These are phyloP conservation scores for Daedalea quercina DNA, from an alignment of 768 basidiomycete species.

Conservation along the genomic window DNA sequence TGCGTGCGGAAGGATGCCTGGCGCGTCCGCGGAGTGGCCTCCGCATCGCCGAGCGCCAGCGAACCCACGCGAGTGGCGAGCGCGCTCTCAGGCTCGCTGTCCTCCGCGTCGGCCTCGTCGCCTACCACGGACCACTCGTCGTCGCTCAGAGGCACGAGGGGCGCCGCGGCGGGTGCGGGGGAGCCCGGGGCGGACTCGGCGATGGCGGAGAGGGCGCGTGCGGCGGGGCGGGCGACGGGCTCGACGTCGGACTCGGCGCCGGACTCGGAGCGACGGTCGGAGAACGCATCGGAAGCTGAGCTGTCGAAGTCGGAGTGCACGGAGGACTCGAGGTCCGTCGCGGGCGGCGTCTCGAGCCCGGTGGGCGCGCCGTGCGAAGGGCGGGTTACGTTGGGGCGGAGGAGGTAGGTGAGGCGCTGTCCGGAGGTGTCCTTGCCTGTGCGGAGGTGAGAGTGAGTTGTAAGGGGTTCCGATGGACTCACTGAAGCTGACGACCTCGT, in stretches of 20 bases:
- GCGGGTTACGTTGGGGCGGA: constrained; percentile 68
- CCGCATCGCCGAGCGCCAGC: constrained; percentile 27
- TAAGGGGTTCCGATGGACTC: constrained; percentile 24
- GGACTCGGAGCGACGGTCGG: constrained; percentile 16
- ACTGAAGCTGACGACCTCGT: constrained; percentile 81
- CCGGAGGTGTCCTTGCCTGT: constrained; percentile 51
- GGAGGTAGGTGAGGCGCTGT: constrained; percentile 66
- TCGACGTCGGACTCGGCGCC: constrained; percentile 22
- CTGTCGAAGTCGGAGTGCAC: constrained; percentile 37
- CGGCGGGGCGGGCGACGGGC: constrained; percentile 7
- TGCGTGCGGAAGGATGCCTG: constrained; percentile 24
- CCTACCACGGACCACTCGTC: constrained; percentile 34
- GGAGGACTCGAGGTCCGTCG: constrained; percentile 57
- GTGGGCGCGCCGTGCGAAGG: constrained; percentile 41
- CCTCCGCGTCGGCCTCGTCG: constrained; percentile 22
- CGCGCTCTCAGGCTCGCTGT: constrained; percentile 13
- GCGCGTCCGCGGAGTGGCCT: constrained; percentile 17
- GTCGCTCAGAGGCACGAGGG: constrained; percentile 16
- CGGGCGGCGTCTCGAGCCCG: constrained; percentile 62
- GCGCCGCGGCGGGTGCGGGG: constrained; percentile 19
- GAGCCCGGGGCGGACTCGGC: constrained; percentile 22
- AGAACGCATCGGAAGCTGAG: constrained; percentile 20
- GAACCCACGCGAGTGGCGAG: constrained; percentile 26
- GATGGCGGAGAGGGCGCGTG: constrained; percentile 16
- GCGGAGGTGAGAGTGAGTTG: neutral